phyloP scores from a whole-genome alignment of 2,329 filamentous ascomycete genomes.

The Lanzia echinophila region DNA sequence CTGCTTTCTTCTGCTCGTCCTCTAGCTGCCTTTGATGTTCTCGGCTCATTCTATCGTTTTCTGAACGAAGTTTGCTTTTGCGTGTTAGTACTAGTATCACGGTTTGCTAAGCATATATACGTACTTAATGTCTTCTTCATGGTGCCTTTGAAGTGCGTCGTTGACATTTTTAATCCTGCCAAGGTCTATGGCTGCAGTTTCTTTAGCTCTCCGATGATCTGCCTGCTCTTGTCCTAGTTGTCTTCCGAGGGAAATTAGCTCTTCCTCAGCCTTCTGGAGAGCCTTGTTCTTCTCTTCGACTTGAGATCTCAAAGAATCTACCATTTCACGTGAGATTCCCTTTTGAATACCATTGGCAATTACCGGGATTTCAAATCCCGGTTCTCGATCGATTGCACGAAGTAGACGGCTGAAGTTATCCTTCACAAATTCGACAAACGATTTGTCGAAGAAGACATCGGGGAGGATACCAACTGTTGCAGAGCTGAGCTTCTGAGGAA shows the following conservation, averaged over 20 bases:
- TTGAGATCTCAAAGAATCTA: conserved; percentile 76
- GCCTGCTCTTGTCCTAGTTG: conserved; percentile 65
- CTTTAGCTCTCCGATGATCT: conserved; percentile 62
- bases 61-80: conserved; percentile 26
- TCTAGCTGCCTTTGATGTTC: conserved; percentile 38
- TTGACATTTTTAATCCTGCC: conserved; percentile 45
- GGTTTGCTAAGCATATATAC: conserved; percentile 17
- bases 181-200: conserved; percentile 48
- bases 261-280: conserved; percentile 42
- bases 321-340: conserved; percentile 86
- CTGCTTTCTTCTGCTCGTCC: conserved; percentile 40
- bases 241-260: conserved; percentile 42
- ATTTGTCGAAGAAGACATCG: conserved; percentile 77
- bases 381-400: conserved; percentile 84
- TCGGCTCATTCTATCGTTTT: conserved; percentile 29
- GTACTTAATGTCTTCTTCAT: conserved; percentile 58
- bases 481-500: conserved; percentile 60
- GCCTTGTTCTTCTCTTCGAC: conserved; percentile 62
- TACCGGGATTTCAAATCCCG: conserved; percentile 77
- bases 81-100: conserved; percentile 15
- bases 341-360: conserved; percentile 74
- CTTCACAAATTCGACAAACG: conserved; percentile 90
- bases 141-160: conserved; percentile 62
- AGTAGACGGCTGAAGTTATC: conserved; percentile 86
- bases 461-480: conserved; percentile 52